A percentile compares a stretch with the other conserved stretches of the same genome.
Evolutionary conservation across 2,329 filamentous ascomycete species (phyloP).

Genomic region (Scortechinia acanthostroma): DNA sequence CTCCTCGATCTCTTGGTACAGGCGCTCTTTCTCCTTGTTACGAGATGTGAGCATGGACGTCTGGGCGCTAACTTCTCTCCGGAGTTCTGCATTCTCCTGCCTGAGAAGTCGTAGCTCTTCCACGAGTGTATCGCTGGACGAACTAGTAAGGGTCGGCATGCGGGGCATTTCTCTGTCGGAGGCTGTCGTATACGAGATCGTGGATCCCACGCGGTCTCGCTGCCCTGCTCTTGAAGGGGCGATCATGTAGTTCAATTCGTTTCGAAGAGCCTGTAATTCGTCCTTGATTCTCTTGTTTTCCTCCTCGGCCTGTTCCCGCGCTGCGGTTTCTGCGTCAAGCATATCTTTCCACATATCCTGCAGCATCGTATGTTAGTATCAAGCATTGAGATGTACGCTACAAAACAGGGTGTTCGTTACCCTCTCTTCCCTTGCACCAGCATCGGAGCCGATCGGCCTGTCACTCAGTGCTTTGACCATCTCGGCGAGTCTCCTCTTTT

Average conservation of each 20-base stretch:
- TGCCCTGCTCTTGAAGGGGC: constrained; percentile 42
- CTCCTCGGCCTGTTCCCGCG: constrained; percentile 83
- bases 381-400: constrained; percentile 20
- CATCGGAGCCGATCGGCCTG: constrained; percentile 33
- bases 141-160: constrained; percentile 35
- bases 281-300: constrained; percentile 79
- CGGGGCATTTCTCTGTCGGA: constrained; percentile 44
- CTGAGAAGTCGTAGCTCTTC: constrained; percentile 69
- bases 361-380: neutral
- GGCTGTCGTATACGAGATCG: constrained; percentile 38
- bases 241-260: constrained; percentile 37
- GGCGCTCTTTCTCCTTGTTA: constrained; percentile 85
- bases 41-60: constrained; percentile 95
- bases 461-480: constrained; percentile 45
- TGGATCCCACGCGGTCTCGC: constrained; percentile 39
- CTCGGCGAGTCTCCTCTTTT: constrained; percentile 80
- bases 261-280: constrained; percentile 70
- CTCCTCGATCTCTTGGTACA: constrained; percentile 96
- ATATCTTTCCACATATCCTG: constrained; percentile 92
- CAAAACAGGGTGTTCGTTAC: too few species aligned
- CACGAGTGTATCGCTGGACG: constrained; percentile 72
- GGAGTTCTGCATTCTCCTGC: constrained; percentile 85
- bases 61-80: constrained; percentile 87
- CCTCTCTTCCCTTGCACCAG: constrained; percentile 40
- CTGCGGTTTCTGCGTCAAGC: constrained; percentile 81